Percentiles rank a stretch among this genome's conserved stretches.
Conservation (phyloP, 2,329 filamentous ascomycete species). For the Fusarium chlamydosporum region DNA sequence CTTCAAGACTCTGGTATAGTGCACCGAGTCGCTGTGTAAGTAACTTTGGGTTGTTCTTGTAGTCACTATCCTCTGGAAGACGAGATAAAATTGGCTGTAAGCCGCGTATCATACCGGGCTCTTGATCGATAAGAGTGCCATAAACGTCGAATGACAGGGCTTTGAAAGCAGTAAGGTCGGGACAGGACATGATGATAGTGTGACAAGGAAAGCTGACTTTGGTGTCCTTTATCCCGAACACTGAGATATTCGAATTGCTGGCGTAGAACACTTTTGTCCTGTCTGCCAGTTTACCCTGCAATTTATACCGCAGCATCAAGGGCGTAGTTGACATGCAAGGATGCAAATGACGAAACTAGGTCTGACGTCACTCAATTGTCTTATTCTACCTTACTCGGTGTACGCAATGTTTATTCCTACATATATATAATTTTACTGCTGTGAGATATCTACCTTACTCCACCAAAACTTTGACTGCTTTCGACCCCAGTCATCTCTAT, state of each 20-base stretch:
- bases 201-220: rapidly evolving
- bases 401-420: background rate
- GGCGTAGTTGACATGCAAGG: conserved; percentile 21
- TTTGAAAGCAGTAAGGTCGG: conserved; percentile 14
- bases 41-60: background rate
- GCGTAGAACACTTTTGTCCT: rapidly evolving
- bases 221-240: rapidly evolving
- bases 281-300: rapidly evolving
- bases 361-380: too few species aligned
- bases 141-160: conserved; percentile 24
- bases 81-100: conserved; percentile 9
- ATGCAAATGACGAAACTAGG: background rate
- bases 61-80: background rate
- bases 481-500: conserved; percentile 59
- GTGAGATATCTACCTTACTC: conserved; percentile 57
- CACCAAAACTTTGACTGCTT: conserved; percentile 65
- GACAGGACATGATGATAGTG: background rate
- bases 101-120: conserved; percentile 15
- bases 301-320: conserved; percentile 9
- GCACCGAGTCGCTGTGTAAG: conserved; percentile 8
- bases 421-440: conserved; percentile 42
- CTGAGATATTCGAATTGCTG: rapidly evolving
- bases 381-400: too few species aligned
- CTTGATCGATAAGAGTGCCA: conserved; percentile 25
- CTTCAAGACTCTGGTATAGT: conserved; percentile 1